Percentiles rank a stretch among this genome's conserved stretches.
Evolutionary conservation across 2,329 filamentous ascomycete species (phyloP).

Genomic region (Cordyceps pruinosa): DNA sequence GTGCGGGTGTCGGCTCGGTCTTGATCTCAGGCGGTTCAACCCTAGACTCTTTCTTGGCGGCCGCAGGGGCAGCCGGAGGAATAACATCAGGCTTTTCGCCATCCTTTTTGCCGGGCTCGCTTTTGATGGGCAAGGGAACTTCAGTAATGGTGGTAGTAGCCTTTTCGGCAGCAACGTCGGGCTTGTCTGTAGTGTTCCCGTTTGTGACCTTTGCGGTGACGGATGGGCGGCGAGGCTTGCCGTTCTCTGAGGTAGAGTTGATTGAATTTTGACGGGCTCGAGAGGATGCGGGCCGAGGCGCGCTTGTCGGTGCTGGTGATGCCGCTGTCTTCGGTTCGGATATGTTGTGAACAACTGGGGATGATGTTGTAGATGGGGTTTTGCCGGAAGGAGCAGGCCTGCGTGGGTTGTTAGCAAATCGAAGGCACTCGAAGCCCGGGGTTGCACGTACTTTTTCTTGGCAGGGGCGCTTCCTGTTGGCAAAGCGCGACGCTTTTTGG

Average conservation of each 20-base stretch:
- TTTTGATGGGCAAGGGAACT: slow-evolving; percentile 27
- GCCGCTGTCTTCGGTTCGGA: slow-evolving; percentile 50
- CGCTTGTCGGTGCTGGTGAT: slow-evolving; percentile 54
- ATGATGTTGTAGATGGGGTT: slow-evolving; percentile 67
- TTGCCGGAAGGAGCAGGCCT: slow-evolving; percentile 40
- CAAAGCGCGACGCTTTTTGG: slow-evolving; percentile 65
- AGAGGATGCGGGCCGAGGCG: slow-evolving; percentile 58
- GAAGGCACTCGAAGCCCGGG: slow-evolving; percentile 8
- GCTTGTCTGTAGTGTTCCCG: slow-evolving; percentile 32
- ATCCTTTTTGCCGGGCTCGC: slow-evolving; percentile 29
- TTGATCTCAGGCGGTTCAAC: slow-evolving; percentile 30
- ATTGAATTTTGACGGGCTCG: slow-evolving; percentile 71
- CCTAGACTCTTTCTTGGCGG: slow-evolving; percentile 38
- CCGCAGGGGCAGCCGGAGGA: slow-evolving; percentile 17
- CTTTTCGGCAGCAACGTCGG: slow-evolving; percentile 24
- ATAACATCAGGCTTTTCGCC: slow-evolving; percentile 22
- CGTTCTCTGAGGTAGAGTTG: slow-evolving; percentile 50
- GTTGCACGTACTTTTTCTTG: slow-evolving; percentile 64
- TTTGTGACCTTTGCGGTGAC: slow-evolving; percentile 57
- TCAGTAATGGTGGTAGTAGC: slow-evolving; percentile 49
- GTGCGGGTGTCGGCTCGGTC: slow-evolving; percentile 40
- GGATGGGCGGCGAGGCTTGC: slow-evolving; percentile 49
- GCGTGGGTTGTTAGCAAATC: slow-evolving; percentile 13
- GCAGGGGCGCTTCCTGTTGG: slow-evolving; percentile 59
- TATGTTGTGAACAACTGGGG: slow-evolving; percentile 64